Evolutionary conservation across 2,329 filamentous ascomycete species (phyloP), one percentile per base, ranked within the genome.

Genomic region (Claviceps sp.): DNA sequence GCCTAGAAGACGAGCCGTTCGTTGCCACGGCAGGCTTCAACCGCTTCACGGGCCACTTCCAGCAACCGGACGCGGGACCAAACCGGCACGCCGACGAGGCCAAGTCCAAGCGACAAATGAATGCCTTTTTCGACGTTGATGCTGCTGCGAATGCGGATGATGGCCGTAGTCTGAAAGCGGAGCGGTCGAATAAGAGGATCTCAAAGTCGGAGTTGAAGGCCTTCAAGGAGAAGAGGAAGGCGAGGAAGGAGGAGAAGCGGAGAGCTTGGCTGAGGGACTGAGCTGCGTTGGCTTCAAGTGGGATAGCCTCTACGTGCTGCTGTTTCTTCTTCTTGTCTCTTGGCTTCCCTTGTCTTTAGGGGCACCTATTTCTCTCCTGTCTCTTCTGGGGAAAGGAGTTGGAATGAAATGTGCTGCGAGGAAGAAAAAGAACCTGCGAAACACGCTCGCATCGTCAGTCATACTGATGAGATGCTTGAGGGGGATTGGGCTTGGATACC

Each of bases 71-170:
- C 11, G 72, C 83, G 56, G 83, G 78, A 3, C 81, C 87, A 1
- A 88, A 93, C 50, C 79, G 83, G 50, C 85, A 90, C 72, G 85
- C 82, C 59, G 89, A 95, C 62, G 88, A 94, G 63, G 86, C 88
- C 63, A 96, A 95, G 74, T 85, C 85, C 55, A 77, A 75, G 50
- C 77, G 93, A 45, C 93, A 97, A 71, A 86, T 97, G 85, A 86
- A 87, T 63, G 87, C 89, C 42, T 97, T 85, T 70, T 98, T 97
- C 66, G 91, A 98, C 64, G 90, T 96, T 44, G 90, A 97, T 66
- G 87, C 89, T 4, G 90, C 89, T 3, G 91, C 90, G 4, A 96
- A 95, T 63, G 80, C 81, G 53, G 90, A 98, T 63, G 85, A 95
- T 60, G 93, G 93, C 2, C 80, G 85, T 54, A 96, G 90, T 63